Base-by-base conservation (phyloP, 345 rosid species). In the Carallia brachiata region DNA sequence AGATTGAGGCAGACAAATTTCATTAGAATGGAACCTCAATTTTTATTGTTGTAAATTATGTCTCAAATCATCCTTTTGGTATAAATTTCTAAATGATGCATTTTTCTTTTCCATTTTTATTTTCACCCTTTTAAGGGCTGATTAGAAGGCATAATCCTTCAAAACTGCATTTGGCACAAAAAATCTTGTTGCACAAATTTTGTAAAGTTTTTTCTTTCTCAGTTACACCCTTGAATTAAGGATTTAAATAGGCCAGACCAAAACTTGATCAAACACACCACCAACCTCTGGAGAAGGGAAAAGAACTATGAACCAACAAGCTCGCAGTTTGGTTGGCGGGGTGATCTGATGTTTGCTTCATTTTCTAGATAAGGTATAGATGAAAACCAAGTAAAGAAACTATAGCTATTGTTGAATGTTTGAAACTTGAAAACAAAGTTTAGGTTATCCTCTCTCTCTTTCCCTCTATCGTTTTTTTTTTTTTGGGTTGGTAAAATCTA, bases 291-390 rank as follows among this genome's bases (percentile, higher is more conserved):
- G 59, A 37, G 31, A 12, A 58, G 69, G 30, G 47, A 58, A 58
- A 40, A 52, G 53, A 17, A 8, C 44, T 65, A 32, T 19, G 65
- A 76, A 63, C 78, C 69, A 80, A 72, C 73, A 66, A 66, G 75
- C 75, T 34, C 44, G 76, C 77, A 65, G 76, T 81, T 81, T 76
- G 85, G 78, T 79, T 58, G 77, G 74, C 55, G 48, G 66, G 66
- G 6, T 60, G 67, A 69, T 70, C 67, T 73, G 80, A 70, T 50
- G 53, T 63, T 65, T 75, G 69, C 75, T 47, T 66, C 76, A 54
- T 68, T 81, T 79, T 74, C 86, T 66, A 80, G 78, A 69, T 63
- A 80, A 78, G 72, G 73, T 67, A 77, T 52, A 63, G 2, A 52
- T 62, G 28, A 9, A 47, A 30, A 5, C 13, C n/a, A 27, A 70